Evolutionary conservation across 768 basidiomycete species (phyloP), one percentile per base, ranked within the genome.

Genomic region (Trametes maxima): DNA sequence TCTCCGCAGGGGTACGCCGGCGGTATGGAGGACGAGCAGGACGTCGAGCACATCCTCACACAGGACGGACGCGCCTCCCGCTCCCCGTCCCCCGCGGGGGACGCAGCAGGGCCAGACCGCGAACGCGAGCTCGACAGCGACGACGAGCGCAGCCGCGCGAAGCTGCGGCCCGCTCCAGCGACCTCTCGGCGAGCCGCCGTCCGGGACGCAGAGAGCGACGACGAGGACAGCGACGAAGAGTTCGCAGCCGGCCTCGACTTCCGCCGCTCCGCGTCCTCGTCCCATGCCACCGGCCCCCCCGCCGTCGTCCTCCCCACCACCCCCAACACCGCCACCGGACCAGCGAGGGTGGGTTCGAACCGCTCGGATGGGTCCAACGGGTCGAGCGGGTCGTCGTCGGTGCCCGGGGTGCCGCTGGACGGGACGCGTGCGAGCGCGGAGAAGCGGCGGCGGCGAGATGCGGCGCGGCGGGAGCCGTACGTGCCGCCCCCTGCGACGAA

Each of bases 351-450:
- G 45, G 21, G 21, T 22, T 10, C 45, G 21, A 13, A 19, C 14
- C 21, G 45, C 44, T 21, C n/a, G 44, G 16, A 22, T 28, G 25
- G 35, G 19, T n/a, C 59, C 39, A 28, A n/a, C 19, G 51, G 22
- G 13, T 57, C 57, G 21, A 36, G 5, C 24, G 46, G 14, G 12
- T 42, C 42, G 42, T 65, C 67, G 7, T 57, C 59, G 11, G 45
- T 48, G n/a, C 47, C 53, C 39, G 54, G 44, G 24, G 64, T 68
- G 1, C 67, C 67, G 22, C 47, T 68, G 36, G 48, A 42, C 1
- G 57, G 64, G 4, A 68, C 67, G 44, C 46, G 60, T 17, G 67
- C 67, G 59, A 61, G 57, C 44, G 54, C 33, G 40, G 59, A 60
- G 60, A 68, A 68, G 60, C 24, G 17, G 54, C 42, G 52, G 19